phyloP scores from a whole-genome alignment of 306 rosid genomes.

The Spatholobus suberectus region DNA sequence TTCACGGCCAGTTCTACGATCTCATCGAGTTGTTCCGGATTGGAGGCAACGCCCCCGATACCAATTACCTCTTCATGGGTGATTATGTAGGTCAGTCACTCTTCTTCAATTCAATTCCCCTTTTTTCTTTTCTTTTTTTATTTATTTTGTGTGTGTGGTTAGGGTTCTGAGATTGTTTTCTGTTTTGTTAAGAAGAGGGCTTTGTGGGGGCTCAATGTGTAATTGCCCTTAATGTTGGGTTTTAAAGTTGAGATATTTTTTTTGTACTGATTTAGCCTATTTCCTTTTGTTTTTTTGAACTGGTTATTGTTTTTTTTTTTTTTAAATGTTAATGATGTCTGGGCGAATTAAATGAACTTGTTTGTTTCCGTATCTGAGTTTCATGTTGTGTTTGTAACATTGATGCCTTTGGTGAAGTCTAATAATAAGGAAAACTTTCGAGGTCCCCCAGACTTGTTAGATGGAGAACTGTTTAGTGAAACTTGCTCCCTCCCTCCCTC shows the following conservation, averaged over 20 bases:
- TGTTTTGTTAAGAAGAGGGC: background rate
- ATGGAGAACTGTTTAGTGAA: background rate
- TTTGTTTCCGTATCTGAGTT: conserved; percentile 14
- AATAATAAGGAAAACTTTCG: background rate
- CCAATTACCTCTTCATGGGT: conserved; percentile 98
- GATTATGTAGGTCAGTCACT: conserved; percentile 86
- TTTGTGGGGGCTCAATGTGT: background rate
- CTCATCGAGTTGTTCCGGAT: conserved; percentile 93
- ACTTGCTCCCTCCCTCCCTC: background rate
- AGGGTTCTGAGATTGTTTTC: background rate
- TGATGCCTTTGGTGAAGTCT: background rate
- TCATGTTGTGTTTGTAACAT: background rate
- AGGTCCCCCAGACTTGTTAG: background rate
- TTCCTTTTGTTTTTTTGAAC: background rate
- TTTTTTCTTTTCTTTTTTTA: background rate
- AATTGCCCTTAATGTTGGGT: background rate
- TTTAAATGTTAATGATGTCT: background rate
- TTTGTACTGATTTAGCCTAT: background rate
- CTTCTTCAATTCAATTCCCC: background rate
- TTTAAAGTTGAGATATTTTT: too few relatives aligned
- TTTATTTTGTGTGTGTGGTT: background rate
- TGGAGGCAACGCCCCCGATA: conserved; percentile 91
- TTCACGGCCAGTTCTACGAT: conserved; percentile 98
- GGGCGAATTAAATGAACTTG: background rate
- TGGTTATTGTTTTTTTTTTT: background rate